Conservation (phyloP, 805 yeast species). For the Wickerhamiella occidentalis region DNA sequence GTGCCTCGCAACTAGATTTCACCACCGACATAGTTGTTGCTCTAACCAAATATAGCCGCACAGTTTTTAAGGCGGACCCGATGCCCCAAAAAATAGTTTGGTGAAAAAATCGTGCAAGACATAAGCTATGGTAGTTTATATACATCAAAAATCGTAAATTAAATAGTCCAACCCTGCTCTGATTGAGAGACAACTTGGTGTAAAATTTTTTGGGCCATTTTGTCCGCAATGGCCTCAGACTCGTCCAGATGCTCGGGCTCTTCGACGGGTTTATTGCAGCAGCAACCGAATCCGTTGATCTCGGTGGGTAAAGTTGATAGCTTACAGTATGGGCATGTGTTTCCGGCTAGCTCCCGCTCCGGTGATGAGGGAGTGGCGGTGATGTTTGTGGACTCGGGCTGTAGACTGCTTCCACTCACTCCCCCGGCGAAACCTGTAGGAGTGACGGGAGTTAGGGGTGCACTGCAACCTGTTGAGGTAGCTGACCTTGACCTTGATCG, state of each 20-base stretch:
- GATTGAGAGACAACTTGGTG: slow-evolving; percentile 20
- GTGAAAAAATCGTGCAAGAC: not conserved
- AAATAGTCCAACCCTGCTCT: slow-evolving; percentile 12
- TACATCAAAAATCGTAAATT: not conserved
- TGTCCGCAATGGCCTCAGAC: slow-evolving; percentile 24
- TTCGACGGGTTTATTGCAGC: not conserved
- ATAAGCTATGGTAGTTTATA: not conserved
- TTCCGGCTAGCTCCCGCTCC: not conserved
- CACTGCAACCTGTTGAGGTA: not conserved
- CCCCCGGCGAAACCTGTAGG: slow-evolving; percentile 8
- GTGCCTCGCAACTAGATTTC: no score
- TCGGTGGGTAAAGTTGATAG: not conserved
- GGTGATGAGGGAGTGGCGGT: not conserved
- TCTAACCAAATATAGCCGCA: no score
- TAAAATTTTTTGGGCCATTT: slow-evolving; percentile 28
- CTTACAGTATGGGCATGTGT: not conserved
- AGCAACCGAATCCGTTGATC: not conserved
- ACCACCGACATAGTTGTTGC: no score
- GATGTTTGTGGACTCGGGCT: not conserved
- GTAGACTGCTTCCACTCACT: not conserved
- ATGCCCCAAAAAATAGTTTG: no score
- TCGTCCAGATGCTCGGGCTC: slow-evolving; percentile 34
- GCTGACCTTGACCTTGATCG: slow-evolving; percentile 4
- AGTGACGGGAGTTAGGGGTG: slow-evolving; percentile 7
- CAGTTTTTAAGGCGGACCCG: no score